Conservation (phyloP, 805 yeast species). For the Sugiyamaella chiloensis region DNA sequence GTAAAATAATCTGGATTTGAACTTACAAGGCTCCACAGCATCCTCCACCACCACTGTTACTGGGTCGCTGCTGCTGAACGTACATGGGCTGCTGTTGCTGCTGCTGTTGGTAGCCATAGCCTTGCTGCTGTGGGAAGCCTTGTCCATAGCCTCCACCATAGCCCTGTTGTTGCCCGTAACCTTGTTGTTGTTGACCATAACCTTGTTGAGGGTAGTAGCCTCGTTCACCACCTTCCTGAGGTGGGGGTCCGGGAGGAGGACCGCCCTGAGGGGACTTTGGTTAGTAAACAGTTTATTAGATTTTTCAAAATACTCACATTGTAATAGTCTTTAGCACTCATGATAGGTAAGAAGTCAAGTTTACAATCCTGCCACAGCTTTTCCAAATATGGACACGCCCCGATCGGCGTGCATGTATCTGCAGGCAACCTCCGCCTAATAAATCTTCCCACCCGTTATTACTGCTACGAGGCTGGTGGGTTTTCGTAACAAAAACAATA, state of each 20-base stretch:
- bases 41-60: constrained; percentile 23
- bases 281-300: background rate
- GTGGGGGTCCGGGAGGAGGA: background rate
- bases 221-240: constrained; percentile 10
- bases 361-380: background rate
- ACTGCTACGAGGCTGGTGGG: no score
- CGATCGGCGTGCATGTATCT: no score
- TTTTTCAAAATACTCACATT: constrained; percentile 6
- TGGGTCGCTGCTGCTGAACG: constrained; percentile 32
- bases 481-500: no score
- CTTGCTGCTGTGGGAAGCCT: constrained; percentile 17
- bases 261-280: background rate
- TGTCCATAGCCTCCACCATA: constrained; percentile 12
- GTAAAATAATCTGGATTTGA: no score
- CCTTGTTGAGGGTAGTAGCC: constrained; percentile 2
- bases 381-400: background rate
- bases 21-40: constrained; percentile 28
- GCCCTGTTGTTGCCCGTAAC: constrained; percentile 14
- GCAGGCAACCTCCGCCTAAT: no score
- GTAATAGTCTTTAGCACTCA: constrained; percentile 27
- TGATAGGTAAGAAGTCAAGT: constrained; percentile 5
- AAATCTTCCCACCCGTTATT: no score
- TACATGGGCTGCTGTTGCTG: constrained; percentile 37
- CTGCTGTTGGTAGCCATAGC: constrained; percentile 11
- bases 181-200: constrained; percentile 15